Evolutionary conservation across 768 basidiomycete genomes (phyloP).

Genomic region (Termitomyces sp.): DNA sequence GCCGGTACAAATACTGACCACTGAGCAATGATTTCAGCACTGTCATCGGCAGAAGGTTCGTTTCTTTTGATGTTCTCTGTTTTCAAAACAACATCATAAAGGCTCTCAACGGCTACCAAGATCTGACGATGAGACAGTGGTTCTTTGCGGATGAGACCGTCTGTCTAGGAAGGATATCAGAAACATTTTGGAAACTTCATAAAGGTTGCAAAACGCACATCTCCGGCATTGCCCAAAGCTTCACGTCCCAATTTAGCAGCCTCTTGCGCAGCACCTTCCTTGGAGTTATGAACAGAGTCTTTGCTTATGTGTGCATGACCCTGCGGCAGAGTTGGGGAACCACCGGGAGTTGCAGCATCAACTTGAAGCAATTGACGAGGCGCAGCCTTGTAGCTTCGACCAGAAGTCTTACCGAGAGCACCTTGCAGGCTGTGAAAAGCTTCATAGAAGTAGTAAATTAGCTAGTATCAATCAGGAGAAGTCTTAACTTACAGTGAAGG

Average conservation of each 20-base stretch:
- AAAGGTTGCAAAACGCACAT: constrained; percentile 30
- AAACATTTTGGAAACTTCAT: background rate
- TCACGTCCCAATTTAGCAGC: constrained; percentile 73
- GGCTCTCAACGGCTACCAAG: constrained; percentile 70
- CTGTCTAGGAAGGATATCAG: constrained; percentile 36
- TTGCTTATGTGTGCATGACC: constrained; percentile 51
- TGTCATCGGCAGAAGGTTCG: constrained; percentile 63
- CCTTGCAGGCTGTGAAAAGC: constrained; percentile 81
- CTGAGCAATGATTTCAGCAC: constrained; percentile 31
- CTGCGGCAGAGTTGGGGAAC: constrained; percentile 41
- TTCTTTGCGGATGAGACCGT: constrained; percentile 58
- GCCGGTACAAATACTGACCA: constrained; percentile 36
- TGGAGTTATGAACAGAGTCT: constrained; percentile 31
- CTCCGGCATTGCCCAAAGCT: constrained; percentile 57
- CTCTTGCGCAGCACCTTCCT: constrained; percentile 61
- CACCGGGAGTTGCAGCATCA: constrained; percentile 41
- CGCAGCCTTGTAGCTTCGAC: constrained; percentile 92
- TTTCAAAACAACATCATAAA: constrained; percentile 81
- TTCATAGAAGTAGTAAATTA: constrained; percentile 19
- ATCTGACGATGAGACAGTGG: constrained; percentile 78
- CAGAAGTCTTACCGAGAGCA: constrained; percentile 91
- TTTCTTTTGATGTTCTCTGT: constrained; percentile 83
- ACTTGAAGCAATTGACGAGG: constrained; percentile 95
- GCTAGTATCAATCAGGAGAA: background rate
- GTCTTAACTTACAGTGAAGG: constrained; percentile 38